phyloP scores from a whole-genome alignment of 306 rosid genomes.

The Vigna unguiculata region DNA sequence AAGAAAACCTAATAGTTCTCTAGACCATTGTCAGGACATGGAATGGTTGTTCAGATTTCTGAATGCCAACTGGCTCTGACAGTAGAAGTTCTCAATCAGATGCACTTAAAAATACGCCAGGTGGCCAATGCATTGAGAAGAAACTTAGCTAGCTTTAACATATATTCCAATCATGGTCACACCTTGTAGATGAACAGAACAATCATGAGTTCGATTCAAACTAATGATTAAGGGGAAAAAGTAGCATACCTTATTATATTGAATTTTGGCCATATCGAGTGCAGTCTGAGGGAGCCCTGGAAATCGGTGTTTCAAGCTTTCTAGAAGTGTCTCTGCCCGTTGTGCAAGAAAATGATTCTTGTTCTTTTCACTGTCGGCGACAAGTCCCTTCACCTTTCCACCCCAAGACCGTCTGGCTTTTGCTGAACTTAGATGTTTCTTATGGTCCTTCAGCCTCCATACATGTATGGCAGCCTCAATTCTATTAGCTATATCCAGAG shows the following conservation, averaged over 20 bases:
- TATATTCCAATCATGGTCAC: neutral
- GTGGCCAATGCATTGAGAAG: neutral
- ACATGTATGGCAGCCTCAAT: slow-evolving; percentile 87
- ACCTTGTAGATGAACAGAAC: neutral
- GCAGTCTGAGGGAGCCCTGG: slow-evolving; percentile 95
- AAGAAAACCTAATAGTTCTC: neutral
- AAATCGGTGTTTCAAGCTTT: slow-evolving; percentile 74
- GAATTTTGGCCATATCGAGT: slow-evolving; percentile 92
- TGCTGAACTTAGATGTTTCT: slow-evolving; percentile 56
- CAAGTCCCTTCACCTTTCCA: slow-evolving; percentile 92
- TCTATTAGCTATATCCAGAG: slow-evolving; percentile 80
- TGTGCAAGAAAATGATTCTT: slow-evolving; percentile 66
- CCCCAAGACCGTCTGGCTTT: slow-evolving; percentile 84
- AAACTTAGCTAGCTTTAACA: slow-evolving; percentile 3
- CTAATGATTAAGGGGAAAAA: neutral
- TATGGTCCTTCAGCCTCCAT: slow-evolving; percentile 78
- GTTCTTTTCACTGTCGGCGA: slow-evolving; percentile 64
- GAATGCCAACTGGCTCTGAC: neutral
- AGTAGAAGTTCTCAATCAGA: neutral
- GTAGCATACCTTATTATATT: slow-evolving; percentile 70
- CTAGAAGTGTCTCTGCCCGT: slow-evolving; percentile 83
- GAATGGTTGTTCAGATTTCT: neutral
- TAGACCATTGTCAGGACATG: neutral
- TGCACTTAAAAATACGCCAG: slow-evolving; percentile 1
- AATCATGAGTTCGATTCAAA: slow-evolving; percentile 2